Evolutionary conservation across 306 rosid genomes (phyloP), one percentile per base, ranked within the genome.

Genomic region (Cercis canadensis): DNA sequence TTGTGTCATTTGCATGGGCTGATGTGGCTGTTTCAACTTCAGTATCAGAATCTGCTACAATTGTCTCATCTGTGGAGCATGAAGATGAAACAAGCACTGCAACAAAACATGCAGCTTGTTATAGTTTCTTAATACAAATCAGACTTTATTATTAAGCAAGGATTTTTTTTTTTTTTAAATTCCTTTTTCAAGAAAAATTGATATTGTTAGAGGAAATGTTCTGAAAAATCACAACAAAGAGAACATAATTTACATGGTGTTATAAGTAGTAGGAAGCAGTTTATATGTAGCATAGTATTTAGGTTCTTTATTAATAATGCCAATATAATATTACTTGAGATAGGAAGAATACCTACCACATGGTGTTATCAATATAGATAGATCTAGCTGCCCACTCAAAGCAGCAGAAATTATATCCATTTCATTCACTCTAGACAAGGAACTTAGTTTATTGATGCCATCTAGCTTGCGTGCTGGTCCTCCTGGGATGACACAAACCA

Each of bases 71-170:
- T 13, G 97, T 87, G 46, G 97, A 90, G 85, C 97, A 88, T 41
- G 97, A 88, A 32, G 97, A 90, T 78, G 97, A 90, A 61, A 88
- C 87, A 64, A 82, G 70, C 63, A 88, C 98, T 90, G 90, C 93
- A 87, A 61, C 62, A 60, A 13, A 43, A 67, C 57, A 80, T 2
- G 49, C 19, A 75, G 44, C 63, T 61, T 69, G 76, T 43, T 69
- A 62, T 15, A 17, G 43, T 5, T 57, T 39, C 68, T 56, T 36
- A 6, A 12, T 69, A 41, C 5, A 58, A 34, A 33, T 33, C 49
- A 56, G 62, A 74, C 51, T 44, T 46, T 40, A 46, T 15, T 45
- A 8, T 51, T 45, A 13, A 61, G 40, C 62, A 58, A 50, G 65
- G 16, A 57, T 53, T 24, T 24, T 24, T 24, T 24, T 24, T 24